A percentile compares a stretch with the other conserved stretches of the same genome.
phyloP scores from a whole-genome alignment of 2,329 filamentous ascomycete genomes.

The Pseudogymnoascus sp. region DNA sequence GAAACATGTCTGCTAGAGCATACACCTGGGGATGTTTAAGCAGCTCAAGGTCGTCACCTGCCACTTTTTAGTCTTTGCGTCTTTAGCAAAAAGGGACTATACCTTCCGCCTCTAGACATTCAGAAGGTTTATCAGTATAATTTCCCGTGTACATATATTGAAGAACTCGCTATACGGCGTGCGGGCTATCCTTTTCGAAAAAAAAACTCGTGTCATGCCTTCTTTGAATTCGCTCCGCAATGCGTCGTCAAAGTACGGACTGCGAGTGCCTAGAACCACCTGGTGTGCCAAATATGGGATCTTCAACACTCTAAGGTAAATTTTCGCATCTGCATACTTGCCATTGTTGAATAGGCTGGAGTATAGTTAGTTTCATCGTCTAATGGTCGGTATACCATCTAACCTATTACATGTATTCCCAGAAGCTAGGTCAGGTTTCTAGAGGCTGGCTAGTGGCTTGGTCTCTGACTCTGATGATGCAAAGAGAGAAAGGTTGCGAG shows the following conservation, averaged over 20 bases:
- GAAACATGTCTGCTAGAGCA: conserved; percentile 15
- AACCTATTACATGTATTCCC: background rate
- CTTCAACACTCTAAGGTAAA: conserved; percentile 16
- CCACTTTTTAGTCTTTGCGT: conserved; percentile 8
- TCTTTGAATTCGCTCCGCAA: conserved; percentile 17
- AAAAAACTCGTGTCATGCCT: conserved; percentile 14
- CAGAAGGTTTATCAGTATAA: conserved; percentile 15
- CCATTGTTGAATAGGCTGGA: conserved; percentile 14
- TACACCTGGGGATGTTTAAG: conserved; percentile 16
- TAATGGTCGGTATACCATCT: background rate
- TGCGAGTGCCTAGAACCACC: conserved; percentile 12
- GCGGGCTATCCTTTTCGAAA: conserved; percentile 17
- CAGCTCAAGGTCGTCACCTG: conserved; percentile 16
- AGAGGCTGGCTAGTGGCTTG: background rate
- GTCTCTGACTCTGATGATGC: background rate
- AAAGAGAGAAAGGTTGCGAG: background rate
- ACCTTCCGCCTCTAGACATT: conserved; percentile 14
- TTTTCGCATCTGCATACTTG: conserved; percentile 14
- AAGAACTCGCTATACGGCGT: conserved; percentile 18
- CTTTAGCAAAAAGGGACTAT: conserved; percentile 6
- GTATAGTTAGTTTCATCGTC: too few species aligned
- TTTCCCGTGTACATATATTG: conserved; percentile 18
- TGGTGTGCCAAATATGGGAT: conserved; percentile 14
- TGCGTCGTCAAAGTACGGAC: conserved; percentile 16
- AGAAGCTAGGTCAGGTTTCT: background rate